Conservation (phyloP, 2,329 filamentous ascomycete species). For the Cordyceps pruinosa region DNA sequence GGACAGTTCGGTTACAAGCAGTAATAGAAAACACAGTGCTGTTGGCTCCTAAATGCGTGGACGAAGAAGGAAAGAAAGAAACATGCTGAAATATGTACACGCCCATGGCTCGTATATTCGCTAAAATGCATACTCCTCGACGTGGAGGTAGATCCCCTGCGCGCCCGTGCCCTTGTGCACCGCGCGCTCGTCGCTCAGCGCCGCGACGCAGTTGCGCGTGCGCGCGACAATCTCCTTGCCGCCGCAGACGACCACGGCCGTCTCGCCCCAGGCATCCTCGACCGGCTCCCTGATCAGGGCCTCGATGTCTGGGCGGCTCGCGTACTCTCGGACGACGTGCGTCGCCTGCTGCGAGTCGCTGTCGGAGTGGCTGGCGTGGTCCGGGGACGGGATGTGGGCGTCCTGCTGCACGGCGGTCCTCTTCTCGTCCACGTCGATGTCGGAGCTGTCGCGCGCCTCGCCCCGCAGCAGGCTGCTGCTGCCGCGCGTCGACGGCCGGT, state of each 20-base stretch:
- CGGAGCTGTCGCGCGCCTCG: conserved; percentile 19
- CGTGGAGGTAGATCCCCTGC: conserved; percentile 54
- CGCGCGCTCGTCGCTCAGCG: conserved; percentile 52
- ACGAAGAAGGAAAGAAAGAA: too few relatives aligned
- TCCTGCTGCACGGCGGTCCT: neutral
- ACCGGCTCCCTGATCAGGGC: conserved; percentile 46
- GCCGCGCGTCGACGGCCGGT: neutral
- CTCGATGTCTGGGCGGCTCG: conserved; percentile 43
- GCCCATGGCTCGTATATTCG: too few relatives aligned
- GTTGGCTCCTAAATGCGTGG: neutral
- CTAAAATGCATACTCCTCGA: conserved; percentile 53
- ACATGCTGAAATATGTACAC: too few relatives aligned
- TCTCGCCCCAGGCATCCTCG: conserved; percentile 53
- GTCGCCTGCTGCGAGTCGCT: conserved; percentile 9
- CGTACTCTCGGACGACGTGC: conserved; percentile 35
- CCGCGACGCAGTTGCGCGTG: conserved; percentile 48
- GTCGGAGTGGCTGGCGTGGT: conserved; percentile 14
- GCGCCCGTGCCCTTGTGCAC: conserved; percentile 59
- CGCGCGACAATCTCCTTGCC: conserved; percentile 47
- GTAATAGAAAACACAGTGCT: neutral
- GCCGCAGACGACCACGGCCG: conserved; percentile 54
- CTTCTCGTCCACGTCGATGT: conserved; percentile 3
- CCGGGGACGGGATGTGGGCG: neutral
- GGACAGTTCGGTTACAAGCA: too few relatives aligned
- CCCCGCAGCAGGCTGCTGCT: neutral